phyloP scores from a whole-genome alignment of 306 rosid species.

The Delonix regia region DNA sequence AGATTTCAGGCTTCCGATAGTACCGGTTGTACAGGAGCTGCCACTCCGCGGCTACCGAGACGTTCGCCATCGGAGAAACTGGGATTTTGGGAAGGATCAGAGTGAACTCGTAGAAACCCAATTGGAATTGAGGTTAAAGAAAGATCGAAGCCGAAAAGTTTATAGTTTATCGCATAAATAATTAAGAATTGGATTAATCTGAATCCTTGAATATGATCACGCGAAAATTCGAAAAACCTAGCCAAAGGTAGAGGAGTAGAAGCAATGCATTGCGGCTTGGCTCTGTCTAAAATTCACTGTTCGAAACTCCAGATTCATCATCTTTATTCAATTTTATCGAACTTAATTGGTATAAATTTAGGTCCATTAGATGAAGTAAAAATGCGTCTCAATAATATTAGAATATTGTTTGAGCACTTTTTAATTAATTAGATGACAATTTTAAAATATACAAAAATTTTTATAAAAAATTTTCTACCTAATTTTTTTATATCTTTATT shows the following conservation, averaged over 20 bases:
- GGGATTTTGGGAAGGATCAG: background rate
- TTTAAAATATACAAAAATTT: no score
- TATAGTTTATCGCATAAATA: background rate
- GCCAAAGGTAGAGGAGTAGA: background rate
- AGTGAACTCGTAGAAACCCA: background rate
- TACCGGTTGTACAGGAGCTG: slow-evolving; percentile 93
- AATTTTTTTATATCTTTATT: no score
- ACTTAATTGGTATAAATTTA: no score
- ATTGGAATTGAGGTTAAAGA: background rate
- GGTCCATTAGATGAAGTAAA: no score
- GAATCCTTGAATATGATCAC: background rate
- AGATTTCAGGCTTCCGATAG: slow-evolving; percentile 87
- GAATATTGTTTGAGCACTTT: no score
- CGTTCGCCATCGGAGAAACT: slow-evolving; percentile 68
- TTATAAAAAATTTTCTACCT: no score
- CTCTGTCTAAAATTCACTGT: no score
- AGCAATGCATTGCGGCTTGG: background rate
- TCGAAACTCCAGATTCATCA: no score
- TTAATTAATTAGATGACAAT: no score
- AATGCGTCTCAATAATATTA: no score
- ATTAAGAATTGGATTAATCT: background rate
- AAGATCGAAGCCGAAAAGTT: background rate
- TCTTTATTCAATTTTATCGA: no score
- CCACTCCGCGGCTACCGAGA: slow-evolving; percentile 98
- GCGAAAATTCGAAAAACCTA: background rate